These are phyloP conservation scores for Anethum foeniculum DNA, from an alignment of 140 eudicot species.

Conservation along the genomic window DNA sequence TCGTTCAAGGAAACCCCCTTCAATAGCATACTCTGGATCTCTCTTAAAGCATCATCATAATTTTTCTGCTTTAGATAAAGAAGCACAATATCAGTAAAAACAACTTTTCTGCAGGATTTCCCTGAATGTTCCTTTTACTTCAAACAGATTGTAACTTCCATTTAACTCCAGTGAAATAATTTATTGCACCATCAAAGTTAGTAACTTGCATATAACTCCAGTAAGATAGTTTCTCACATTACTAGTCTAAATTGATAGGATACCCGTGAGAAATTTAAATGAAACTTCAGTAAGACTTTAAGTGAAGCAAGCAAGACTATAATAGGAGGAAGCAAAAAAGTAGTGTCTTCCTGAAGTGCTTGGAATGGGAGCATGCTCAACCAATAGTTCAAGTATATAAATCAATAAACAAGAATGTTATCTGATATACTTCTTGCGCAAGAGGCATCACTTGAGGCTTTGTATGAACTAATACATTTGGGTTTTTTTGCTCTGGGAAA, in stretches of 20 bases:
- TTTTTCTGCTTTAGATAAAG: slow-evolving; percentile 14
- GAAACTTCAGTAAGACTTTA: not conserved
- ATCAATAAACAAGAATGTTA: not conserved
- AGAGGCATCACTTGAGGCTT: not conserved
- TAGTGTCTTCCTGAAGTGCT: not conserved
- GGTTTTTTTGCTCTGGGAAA: not conserved
- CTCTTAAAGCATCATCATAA: slow-evolving; percentile 20
- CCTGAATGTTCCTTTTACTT: not conserved
- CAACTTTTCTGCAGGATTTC: not conserved
- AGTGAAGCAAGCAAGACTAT: not conserved
- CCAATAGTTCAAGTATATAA: not conserved
- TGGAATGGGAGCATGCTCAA: not conserved
- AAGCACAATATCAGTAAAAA: not conserved
- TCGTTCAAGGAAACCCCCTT: slow-evolving; percentile 17
- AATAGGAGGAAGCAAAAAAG: not conserved
- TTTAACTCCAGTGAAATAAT: not conserved
- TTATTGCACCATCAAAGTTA: not conserved
- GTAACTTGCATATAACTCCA: not conserved
- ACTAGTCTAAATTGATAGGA: not conserved
- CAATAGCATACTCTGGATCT: slow-evolving; percentile 10
- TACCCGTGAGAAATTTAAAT: not conserved
- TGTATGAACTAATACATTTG: not conserved
- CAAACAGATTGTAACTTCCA: not conserved
- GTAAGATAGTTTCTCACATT: not conserved
- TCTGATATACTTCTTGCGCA: not conserved